Percentiles rank a stretch among this genome's conserved stretches.
Conservation (phyloP, 345 rosid species). For the Syzygium aromaticum region DNA sequence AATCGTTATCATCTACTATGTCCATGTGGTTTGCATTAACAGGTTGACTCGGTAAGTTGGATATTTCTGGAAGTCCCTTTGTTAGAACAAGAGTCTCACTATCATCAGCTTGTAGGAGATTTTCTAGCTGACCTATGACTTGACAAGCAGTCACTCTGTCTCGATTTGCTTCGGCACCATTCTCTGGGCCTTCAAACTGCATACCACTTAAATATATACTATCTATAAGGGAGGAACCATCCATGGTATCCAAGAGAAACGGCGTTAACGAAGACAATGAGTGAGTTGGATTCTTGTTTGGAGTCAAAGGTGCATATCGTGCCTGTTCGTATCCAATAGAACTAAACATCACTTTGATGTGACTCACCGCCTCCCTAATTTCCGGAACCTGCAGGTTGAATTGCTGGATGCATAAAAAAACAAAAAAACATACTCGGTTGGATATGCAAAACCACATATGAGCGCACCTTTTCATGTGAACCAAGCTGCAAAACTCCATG, state of each 20-base stretch:
- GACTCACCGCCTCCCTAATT: neutral
- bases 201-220: neutral
- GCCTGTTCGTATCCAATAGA: conserved; percentile 3
- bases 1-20: neutral
- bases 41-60: neutral
- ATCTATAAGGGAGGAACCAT: conserved; percentile 2
- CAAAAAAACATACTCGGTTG: neutral
- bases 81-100: neutral
- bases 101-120: neutral
- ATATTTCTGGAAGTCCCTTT: neutral
- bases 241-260: conserved; percentile 8
- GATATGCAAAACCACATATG: neutral
- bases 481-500: conserved; percentile 11
- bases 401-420: conserved; percentile 23
- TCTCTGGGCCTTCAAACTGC: neutral
- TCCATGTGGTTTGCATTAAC: neutral
- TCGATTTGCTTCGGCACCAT: neutral
- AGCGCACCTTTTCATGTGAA: conserved; percentile 40
- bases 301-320: neutral
- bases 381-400: neutral
- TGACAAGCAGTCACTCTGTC: neutral
- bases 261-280: conserved; percentile 3
- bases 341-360: conserved; percentile 24
- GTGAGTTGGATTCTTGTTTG: conserved; percentile 8
- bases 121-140: neutral